phyloP scores from a whole-genome alignment of 805 yeast genomes.

The Candida dendrica region DNA sequence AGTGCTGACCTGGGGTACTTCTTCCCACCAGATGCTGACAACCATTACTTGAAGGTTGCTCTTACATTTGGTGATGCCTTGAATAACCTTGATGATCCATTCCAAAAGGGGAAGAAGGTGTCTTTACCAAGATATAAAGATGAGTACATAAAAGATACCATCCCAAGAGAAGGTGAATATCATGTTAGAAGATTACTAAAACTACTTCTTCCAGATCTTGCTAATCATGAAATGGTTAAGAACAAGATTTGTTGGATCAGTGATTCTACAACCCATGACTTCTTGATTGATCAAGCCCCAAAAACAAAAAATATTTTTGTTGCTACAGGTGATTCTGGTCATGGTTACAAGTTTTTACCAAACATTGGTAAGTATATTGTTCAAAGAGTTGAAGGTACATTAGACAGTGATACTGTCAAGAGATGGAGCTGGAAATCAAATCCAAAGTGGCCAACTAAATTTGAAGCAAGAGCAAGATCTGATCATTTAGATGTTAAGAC shows the following conservation, averaged over 20 bases:
- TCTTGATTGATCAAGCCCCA: conserved; percentile 34
- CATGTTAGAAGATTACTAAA: conserved; percentile 23
- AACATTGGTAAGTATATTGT: conserved; percentile 36
- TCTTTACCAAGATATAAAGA: conserved; percentile 30
- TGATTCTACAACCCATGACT: conserved; percentile 35
- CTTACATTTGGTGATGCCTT: conserved; percentile 22
- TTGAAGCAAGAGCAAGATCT: conserved; percentile 11
- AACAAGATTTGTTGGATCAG: conserved; percentile 34
- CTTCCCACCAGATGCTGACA: conserved; percentile 38
- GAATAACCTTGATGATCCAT: conserved; percentile 16
- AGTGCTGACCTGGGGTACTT: conserved; percentile 36
- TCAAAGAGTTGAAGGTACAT: conserved; percentile 23
- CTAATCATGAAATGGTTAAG: conserved; percentile 23
- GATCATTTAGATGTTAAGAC: conserved; percentile 12
- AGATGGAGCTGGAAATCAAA: conserved; percentile 27
- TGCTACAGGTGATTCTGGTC: conserved; percentile 45
- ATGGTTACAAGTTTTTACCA: conserved; percentile 40
- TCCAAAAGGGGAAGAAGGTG: conserved; percentile 5
- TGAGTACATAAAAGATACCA: conserved; percentile 23
- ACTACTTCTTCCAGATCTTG: conserved; percentile 33
- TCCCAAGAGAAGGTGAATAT: conserved; percentile 24
- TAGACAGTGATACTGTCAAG: conserved; percentile 15
- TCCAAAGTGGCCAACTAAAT: conserved; percentile 10
- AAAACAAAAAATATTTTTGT: conserved; percentile 23
- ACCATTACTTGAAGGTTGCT: conserved; percentile 30